Evolutionary conservation across 2,329 filamentous ascomycete species (phyloP).

Genomic region (Xylariaceae sp.): DNA sequence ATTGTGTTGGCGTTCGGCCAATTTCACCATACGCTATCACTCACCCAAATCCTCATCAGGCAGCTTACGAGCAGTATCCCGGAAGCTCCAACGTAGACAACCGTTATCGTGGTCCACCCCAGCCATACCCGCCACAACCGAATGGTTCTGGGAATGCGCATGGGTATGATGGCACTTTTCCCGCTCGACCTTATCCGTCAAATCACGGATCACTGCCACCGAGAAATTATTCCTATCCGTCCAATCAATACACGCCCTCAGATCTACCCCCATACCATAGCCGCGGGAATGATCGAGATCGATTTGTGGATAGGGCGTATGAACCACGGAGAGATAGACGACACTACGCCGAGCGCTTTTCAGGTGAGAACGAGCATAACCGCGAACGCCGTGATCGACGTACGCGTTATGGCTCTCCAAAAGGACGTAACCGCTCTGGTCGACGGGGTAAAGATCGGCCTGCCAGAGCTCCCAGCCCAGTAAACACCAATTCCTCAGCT

Average conservation of each 20-base stretch:
- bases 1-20: conserved; percentile 1
- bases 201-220: conserved; percentile 19
- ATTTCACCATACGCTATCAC: not conserved
- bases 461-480: conserved; percentile 6
- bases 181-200: conserved; percentile 16
- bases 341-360: conserved; percentile 11
- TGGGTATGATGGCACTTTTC: conserved; percentile 11
- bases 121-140: conserved; percentile 9
- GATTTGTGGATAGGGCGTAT: conserved; percentile 5
- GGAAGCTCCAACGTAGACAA: conserved; percentile 13
- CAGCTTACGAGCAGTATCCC: conserved; percentile 13
- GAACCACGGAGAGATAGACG: conserved; percentile 6
- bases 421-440: conserved; percentile 12
- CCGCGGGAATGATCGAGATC: conserved; percentile 10
- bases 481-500: not conserved
- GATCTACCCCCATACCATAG: conserved; percentile 11
- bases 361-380: conserved; percentile 4
- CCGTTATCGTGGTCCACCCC: conserved; percentile 10
- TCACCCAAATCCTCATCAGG: conserved; percentile 7
- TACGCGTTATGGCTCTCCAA: conserved; percentile 11
- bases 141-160: conserved; percentile 7
- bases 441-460: conserved; percentile 11
- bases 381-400: conserved; percentile 11
- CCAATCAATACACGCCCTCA: conserved; percentile 17
- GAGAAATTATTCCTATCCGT: conserved; percentile 7